Base-by-base conservation (phyloP, 805 yeast genomes). In the Candida yuanshanica region DNA sequence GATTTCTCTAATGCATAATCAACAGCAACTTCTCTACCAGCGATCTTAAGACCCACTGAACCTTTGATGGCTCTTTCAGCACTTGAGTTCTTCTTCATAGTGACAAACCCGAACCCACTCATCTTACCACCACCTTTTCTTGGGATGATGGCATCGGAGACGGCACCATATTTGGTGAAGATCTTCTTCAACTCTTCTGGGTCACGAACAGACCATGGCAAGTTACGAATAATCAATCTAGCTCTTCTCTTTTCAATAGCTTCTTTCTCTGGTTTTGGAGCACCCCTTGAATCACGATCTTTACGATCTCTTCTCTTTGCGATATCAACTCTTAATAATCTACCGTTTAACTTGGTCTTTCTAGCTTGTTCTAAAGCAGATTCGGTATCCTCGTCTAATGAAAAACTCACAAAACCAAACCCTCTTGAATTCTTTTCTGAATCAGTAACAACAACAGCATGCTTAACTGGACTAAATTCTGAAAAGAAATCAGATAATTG, bases 91-190 rank as follows among this genome's bases (percentile, higher is more conserved):
- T 83, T 86, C 56, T 79, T 79, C 95, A 93, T 84, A 1, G 93
- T 83, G 9, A 93, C 89, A 62, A 93, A 93, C 0, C 89, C 99
- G 73, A 91, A 93, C 10, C 99, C 99, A 45, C 83, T 69, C 93
- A 93, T 84, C 59, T 77, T 81, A 13, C 96, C 96, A 37, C 88
- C 95, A 36, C 75, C 72, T 56, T 85, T 87, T 55, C 86, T 78
- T 36, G 99, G 99, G 50, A 93, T 87, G 51, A 79, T 78, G 0
- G 91, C 95, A 56, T 89, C 96, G 20, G 77, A 78, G 26, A 93
- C 96, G 22, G 84, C 81, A 38, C 99, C 99, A 58, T 68, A 93
- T 55, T 78, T 79, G 43, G 72, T 64, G 58, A 93, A 93, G 7
- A 79, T 56, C 51, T 80, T 80, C 55, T 75, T 80, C 54, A 93